These are phyloP conservation scores for Candida glucosophila DNA, from an alignment of 1,139 yeast genomes.

Conservation along the genomic window DNA sequence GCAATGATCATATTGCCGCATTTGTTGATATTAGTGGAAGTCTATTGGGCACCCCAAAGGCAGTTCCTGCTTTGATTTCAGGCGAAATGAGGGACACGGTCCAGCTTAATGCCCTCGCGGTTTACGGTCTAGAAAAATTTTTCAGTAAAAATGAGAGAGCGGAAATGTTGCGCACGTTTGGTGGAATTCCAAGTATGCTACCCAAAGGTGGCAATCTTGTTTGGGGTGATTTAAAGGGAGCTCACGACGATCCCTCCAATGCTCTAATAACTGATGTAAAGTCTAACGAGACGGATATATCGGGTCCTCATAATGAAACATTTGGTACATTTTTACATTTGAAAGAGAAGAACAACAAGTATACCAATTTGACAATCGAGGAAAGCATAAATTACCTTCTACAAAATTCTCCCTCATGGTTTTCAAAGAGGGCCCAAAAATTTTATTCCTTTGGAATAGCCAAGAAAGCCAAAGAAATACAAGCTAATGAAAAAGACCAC, in stretches of 20 bases:
- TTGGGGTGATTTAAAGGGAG: conserved; percentile 65
- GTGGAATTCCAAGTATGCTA: conserved; percentile 90
- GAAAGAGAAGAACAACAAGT: conserved; percentile 17
- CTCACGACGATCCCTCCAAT: conserved; percentile 55
- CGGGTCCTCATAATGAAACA: conserved; percentile 30
- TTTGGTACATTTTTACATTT: conserved; percentile 68
- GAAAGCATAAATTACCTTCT: conserved; percentile 61
- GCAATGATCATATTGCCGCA: conserved; percentile 71
- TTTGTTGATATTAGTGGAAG: conserved; percentile 85
- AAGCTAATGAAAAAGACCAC: conserved; percentile 55
- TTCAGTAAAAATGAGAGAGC: conserved; percentile 84
- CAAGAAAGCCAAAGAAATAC: conserved; percentile 46
- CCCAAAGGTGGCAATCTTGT: conserved; percentile 89
- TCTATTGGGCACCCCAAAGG: conserved; percentile 85
- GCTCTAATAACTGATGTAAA: conserved; percentile 16
- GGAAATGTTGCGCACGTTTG: conserved; percentile 78
- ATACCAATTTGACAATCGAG: conserved; percentile 49
- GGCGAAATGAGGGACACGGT: conserved; percentile 99
- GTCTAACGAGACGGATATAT: conserved; percentile 12
- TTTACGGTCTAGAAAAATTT: conserved; percentile 89
- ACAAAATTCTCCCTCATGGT: conserved; percentile 69
- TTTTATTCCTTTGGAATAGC: conserved; percentile 81
- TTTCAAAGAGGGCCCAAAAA: conserved; percentile 48
- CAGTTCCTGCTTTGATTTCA: conserved; percentile 80
- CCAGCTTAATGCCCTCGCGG: conserved; percentile 85